These are phyloP conservation scores for Solanum hybrid DNA, from an alignment of 305 asterid genomes.

Conservation along the genomic window DNA sequence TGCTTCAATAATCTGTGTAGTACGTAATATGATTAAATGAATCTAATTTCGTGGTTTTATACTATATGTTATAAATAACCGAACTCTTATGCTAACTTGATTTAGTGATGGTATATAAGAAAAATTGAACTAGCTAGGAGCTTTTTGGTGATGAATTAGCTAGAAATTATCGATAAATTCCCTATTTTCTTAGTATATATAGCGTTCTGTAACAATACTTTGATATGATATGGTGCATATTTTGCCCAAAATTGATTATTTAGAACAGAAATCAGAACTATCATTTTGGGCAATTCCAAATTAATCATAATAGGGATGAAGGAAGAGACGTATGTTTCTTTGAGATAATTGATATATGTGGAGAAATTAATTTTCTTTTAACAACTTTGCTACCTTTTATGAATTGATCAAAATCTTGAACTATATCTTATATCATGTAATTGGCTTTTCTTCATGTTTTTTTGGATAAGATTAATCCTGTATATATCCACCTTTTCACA, in stretches of 20 bases:
- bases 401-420: neutral
- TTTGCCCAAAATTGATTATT: neutral
- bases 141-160: neutral
- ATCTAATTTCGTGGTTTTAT: neutral
- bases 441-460: neutral
- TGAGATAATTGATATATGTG: neutral
- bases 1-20: neutral
- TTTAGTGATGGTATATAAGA: neutral
- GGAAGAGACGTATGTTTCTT: neutral
- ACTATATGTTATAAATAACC: neutral
- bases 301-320: neutral
- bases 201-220: neutral
- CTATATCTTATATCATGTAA: neutral
- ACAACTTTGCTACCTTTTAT: neutral
- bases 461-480: neutral
- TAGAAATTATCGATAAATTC: neutral
- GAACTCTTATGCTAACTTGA: neutral
- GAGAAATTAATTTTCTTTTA: neutral
- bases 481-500: neutral
- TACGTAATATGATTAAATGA: neutral
- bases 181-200: neutral
- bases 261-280: neutral
- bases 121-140: neutral
- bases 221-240: neutral
- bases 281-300: neutral